Percentiles rank a stretch among this genome's conserved stretches.
Conservation (phyloP, 345 rosid species). For the Melaleuca alternifolia region DNA sequence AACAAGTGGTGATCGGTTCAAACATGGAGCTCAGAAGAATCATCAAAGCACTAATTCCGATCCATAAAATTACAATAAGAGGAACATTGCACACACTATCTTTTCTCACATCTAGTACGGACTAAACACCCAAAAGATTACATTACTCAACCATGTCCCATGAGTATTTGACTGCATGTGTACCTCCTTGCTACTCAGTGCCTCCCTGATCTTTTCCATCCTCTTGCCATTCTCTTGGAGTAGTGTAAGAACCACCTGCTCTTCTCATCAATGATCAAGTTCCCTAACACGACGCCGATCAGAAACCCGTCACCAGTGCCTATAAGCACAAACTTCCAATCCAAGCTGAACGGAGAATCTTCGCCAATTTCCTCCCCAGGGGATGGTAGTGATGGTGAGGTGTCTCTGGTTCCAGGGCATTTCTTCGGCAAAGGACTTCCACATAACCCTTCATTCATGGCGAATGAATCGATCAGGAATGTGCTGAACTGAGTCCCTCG, state of each 20-base stretch:
- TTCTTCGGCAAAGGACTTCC: background rate
- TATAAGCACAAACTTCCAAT: background rate
- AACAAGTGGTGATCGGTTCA: no score
- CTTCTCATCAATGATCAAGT: background rate
- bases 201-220: background rate
- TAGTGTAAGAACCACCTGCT: background rate
- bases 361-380: background rate
- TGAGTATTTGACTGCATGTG: fast-evolving
- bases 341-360: background rate
- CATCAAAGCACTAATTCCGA: no score
- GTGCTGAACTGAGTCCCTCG: background rate
- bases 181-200: background rate
- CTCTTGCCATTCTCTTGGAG: background rate
- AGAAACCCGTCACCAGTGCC: fast-evolving
- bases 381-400: background rate
- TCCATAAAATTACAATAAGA: no score
- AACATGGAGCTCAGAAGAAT: no score
- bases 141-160: no score
- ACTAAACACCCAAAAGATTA: no score
- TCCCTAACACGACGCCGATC: background rate
- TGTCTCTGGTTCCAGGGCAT: fast-evolving
- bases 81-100: no score
- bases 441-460: background rate
- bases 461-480: fast-evolving
- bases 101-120: no score